These are phyloP conservation scores for Hevea brasiliensis DNA, from an alignment of 345 rosid genomes.

Conservation along the genomic window DNA sequence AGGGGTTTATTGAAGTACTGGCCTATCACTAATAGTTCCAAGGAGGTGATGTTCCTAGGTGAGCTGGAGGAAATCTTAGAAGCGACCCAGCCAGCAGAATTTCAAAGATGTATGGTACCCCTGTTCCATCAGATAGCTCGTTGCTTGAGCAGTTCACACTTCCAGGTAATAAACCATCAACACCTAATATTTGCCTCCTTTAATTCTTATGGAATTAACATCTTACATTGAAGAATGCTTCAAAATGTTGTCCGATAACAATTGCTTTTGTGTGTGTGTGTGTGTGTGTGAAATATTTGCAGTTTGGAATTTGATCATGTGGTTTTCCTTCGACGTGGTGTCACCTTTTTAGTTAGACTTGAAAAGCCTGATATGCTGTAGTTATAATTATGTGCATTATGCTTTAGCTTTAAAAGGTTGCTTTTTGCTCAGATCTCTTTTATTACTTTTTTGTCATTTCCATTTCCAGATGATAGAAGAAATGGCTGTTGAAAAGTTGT, in stretches of 20 bases:
- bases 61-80: conserved; percentile 75
- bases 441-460: not conserved
- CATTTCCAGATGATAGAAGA: not conserved
- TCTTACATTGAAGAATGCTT: not conserved
- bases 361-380: not conserved
- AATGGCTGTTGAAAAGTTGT: conserved; percentile 2
- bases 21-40: conserved; percentile 70
- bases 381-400: not conserved
- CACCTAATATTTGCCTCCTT: not conserved
- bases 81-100: conserved; percentile 69
- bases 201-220: not conserved
- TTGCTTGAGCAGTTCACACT: conserved; percentile 70
- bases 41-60: conserved; percentile 67
- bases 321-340: not conserved
- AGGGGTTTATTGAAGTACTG: conserved; percentile 65
- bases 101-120: conserved; percentile 69
- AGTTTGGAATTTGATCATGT: not conserved
- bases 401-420: not conserved
- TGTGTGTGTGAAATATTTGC: not conserved
- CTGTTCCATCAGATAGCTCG: conserved; percentile 64
- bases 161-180: conserved; percentile 52
- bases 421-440: not conserved
- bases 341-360: not conserved
- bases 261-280: not conserved
- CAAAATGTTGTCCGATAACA: not conserved